phyloP scores from a whole-genome alignment of 257 asterid genomes.

The Capsicum pubescens region DNA sequence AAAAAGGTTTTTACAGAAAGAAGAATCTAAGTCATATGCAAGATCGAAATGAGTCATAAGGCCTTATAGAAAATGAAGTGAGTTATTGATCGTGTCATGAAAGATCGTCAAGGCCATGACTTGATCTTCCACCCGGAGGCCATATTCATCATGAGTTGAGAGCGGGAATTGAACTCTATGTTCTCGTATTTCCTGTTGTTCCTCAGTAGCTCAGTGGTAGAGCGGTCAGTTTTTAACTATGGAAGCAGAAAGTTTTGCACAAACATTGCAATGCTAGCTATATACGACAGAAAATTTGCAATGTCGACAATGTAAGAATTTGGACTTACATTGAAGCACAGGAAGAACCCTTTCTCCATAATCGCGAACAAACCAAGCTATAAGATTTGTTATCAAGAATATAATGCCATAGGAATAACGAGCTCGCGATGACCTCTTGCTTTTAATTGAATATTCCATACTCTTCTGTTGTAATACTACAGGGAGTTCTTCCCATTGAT shows the following conservation, averaged over 20 bases:
- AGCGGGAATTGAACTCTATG: not conserved
- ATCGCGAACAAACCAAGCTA: constrained; percentile 89
- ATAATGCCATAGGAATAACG: constrained; percentile 80
- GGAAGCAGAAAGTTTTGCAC: not conserved
- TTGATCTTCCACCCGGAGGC: not conserved
- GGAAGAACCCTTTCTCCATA: constrained; percentile 72
- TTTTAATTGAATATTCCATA: constrained; percentile 41
- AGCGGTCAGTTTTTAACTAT: not conserved
- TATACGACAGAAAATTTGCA: not conserved
- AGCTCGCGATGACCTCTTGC: constrained; percentile 67
- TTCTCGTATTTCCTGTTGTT: not conserved
- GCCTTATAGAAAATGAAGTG: not conserved
- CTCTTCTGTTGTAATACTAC: constrained; percentile 39
- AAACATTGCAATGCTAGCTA: not conserved
- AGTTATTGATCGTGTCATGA: not conserved
- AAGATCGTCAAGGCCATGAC: not conserved
- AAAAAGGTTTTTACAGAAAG: not conserved
- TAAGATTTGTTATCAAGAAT: constrained; percentile 64
- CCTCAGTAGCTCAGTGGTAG: not conserved
- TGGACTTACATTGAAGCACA: constrained; percentile 68
- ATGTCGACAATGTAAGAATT: constrained; percentile 4
- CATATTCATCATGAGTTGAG: not conserved
- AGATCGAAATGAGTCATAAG: not conserved
- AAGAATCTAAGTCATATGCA: not conserved
- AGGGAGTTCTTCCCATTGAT: constrained; percentile 31